Evolutionary conservation across 495 filamentous ascomycete species (phyloP).

Genomic region (Neurospora sublineolata): DNA sequence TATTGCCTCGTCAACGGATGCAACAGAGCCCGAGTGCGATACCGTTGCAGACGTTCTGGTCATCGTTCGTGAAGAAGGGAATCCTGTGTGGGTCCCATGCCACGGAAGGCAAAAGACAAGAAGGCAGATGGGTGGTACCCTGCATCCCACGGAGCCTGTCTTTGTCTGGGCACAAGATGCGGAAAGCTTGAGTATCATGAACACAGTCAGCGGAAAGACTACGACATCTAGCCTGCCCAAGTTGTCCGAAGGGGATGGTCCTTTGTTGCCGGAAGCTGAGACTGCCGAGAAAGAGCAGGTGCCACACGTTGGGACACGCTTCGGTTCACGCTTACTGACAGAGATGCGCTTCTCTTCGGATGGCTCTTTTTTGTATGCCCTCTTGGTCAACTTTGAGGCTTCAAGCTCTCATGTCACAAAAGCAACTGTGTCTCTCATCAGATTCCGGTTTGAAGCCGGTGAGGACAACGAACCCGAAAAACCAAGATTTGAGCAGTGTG

Average conservation of each 20-base stretch:
- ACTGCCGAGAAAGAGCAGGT: not conserved
- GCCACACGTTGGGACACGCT: not conserved
- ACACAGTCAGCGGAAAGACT: not conserved
- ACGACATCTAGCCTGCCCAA: not conserved
- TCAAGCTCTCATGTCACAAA: not conserved
- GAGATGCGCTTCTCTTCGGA: not conserved
- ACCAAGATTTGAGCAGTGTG: not conserved
- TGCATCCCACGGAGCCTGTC: not conserved
- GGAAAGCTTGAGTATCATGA: not conserved
- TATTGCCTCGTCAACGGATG: not conserved
- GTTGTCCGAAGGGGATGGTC: not conserved
- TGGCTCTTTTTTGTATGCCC: not conserved
- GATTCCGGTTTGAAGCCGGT: not conserved
- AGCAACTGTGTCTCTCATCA: not conserved
- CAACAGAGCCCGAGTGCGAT: not conserved
- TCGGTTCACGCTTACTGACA: not conserved
- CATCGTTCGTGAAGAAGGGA: not conserved
- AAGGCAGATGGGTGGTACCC: not conserved
- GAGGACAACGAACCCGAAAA: not conserved
- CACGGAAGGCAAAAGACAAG: not conserved
- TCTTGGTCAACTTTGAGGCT: not conserved
- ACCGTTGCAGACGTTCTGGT: not conserved
- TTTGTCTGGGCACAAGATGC: not conserved
- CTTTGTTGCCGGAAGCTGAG: not conserved
- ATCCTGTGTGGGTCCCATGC: not conserved